Evolutionary conservation across 139 green algal species (phyloP).

Genomic region (Diplosphaera chodatii): DNA sequence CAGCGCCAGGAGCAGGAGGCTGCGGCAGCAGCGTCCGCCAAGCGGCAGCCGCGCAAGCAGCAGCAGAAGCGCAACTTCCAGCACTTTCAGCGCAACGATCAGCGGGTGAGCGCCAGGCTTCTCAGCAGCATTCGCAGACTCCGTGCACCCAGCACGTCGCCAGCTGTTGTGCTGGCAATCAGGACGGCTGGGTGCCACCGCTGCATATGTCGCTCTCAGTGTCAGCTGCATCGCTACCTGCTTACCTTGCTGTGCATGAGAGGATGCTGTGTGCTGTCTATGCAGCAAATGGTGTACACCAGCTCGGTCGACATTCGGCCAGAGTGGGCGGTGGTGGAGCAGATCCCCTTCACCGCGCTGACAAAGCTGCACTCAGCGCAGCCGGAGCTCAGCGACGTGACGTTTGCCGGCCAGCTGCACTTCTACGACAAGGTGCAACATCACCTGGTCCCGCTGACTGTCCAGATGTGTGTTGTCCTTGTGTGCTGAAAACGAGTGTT

Average conservation of each 20-base stretch:
- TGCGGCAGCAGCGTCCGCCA: neutral
- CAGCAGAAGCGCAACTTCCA: conserved; percentile 35
- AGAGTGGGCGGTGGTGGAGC: conserved; percentile 92
- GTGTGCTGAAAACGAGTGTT: too few relatives aligned
- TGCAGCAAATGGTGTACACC: conserved; percentile 49
- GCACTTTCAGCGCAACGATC: conserved; percentile 24
- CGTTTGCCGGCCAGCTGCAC: conserved; percentile 60
- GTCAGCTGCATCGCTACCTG: too few relatives aligned
- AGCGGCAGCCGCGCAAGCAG: conserved; percentile 20
- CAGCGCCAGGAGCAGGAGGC: conserved; percentile 9
- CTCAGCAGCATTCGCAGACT: too few relatives aligned
- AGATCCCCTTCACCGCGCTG: conserved; percentile 79
- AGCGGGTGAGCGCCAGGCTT: conserved; percentile 23
- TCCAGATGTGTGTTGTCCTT: too few relatives aligned
- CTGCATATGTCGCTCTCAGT: too few relatives aligned
- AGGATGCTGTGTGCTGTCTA: too few relatives aligned
- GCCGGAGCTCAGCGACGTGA: conserved; percentile 38
- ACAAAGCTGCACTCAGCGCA: conserved; percentile 67
- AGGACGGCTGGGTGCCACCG: too few relatives aligned
- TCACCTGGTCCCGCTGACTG: too few relatives aligned
- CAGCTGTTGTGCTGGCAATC: neutral
- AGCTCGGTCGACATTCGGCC: conserved; percentile 85
- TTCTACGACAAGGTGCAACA: conserved; percentile 89
- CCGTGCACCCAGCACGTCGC: too few relatives aligned
- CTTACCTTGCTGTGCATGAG: too few relatives aligned